Evolutionary conservation across 768 basidiomycete species (phyloP), one percentile per base, ranked within the genome.

Genomic region (Termitomyces bulborhizus): DNA sequence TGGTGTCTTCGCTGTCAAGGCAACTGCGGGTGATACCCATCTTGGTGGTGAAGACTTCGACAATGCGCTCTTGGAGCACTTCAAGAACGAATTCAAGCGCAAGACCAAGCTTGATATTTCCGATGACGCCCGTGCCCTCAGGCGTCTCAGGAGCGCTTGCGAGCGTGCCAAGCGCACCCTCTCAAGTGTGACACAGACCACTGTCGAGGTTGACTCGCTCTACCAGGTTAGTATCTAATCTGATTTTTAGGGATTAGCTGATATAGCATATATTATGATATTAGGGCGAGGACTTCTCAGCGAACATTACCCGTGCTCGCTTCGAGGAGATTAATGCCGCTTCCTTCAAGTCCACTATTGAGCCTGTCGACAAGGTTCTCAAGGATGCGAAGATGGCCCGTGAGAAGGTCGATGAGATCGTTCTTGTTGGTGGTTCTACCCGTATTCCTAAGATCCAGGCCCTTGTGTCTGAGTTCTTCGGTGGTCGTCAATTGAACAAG

Each of bases 21-120:
- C 97, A 43, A 98, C 97, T 61, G 94, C 94, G 64, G 97, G 97
- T 78, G 95, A 98, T 74, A 99, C 97, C 63, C 97, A 98, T 76
- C 80, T 98, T 72, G 97, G 96, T 78, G 97, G 97, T 77, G 97
- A 99, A 77, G 97, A 98, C 73, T 99, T 99, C 68, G 97, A 99
- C 77, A 99, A 99, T 77, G 84, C 92, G 69, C 86, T 99, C 62
- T 76, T 98, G 60, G 93, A 99, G 51, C 91, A 95, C 83, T 98
- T 99, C 90, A 96, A 96, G 84, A 90, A 88, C 72, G 97, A 99
- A 79, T 99, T 99, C 86, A 92, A 96, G 84, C 82, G 83, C 66
- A 98, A 98, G 82, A 85, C 88, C 67, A 96, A 98, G 79, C 85
- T 86, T 68, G 97, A 99, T 72, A 94, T 99, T 73, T 93, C 93